Evolutionary conservation across 2,329 filamentous ascomycete genomes (phyloP).

Genomic region (Pyricularia pennisetigena): DNA sequence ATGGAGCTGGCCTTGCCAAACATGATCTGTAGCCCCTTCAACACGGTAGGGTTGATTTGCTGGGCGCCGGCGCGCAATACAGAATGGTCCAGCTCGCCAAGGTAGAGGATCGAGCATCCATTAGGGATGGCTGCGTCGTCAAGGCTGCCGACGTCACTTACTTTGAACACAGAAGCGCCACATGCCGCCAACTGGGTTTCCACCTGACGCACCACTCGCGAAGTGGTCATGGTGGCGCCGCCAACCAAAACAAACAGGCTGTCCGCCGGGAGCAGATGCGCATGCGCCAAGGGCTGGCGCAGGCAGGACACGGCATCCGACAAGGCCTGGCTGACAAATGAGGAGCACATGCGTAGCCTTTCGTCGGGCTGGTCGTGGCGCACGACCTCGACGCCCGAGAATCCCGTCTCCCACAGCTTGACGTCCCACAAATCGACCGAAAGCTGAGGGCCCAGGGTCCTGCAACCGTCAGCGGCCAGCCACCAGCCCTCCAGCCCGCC

Average conservation of each 20-base stretch:
- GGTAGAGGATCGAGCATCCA: background rate
- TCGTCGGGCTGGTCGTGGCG: slow-evolving; percentile 13
- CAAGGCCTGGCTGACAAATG: slow-evolving; percentile 5
- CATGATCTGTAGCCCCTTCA: background rate
- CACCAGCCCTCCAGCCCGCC: slow-evolving; percentile 22
- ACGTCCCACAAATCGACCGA: slow-evolving; percentile 17
- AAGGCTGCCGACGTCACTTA: background rate
- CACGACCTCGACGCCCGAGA: slow-evolving; percentile 16
- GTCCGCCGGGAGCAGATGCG: background rate
- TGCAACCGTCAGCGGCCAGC: slow-evolving; percentile 18
- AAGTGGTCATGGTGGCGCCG: background rate
- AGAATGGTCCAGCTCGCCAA: background rate
- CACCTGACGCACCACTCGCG: background rate
- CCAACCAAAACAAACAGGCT: background rate
- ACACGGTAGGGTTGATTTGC: background rate
- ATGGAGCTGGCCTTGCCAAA: background rate
- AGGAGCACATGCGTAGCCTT: slow-evolving; percentile 1
- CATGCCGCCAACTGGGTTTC: background rate
- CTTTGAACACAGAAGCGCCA: too few species aligned
- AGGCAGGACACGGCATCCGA: background rate
- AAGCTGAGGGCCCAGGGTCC: slow-evolving; percentile 16
- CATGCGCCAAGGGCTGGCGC: background rate
- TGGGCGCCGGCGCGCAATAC: background rate
- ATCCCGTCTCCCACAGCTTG: slow-evolving; percentile 16
- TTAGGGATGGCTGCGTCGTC: background rate